Evolutionary conservation across 2,329 filamentous ascomycete species (phyloP).

Genomic region (Chalara sp.): DNA sequence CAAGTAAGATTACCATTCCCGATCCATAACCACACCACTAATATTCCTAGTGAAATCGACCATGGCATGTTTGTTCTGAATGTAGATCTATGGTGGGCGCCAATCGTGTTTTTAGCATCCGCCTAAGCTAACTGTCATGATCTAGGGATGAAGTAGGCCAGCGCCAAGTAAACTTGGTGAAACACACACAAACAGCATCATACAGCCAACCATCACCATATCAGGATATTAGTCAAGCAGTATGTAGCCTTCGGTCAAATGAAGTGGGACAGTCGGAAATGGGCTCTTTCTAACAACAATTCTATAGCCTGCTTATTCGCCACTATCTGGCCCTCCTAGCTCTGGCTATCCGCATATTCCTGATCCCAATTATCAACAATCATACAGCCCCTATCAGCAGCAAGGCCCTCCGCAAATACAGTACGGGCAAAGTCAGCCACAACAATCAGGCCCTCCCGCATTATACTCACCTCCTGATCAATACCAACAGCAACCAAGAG

Average conservation of each 20-base stretch:
- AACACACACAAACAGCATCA: constrained; percentile 58
- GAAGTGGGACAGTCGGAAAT: too few relatives aligned
- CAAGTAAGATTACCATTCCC: constrained; percentile 50
- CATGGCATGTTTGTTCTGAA: constrained; percentile 62
- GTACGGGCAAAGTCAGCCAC: too few relatives aligned
- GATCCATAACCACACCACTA: constrained; percentile 1
- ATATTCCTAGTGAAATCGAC: constrained; percentile 52
- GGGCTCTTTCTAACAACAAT: neutral
- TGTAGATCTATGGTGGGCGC: constrained; percentile 58
- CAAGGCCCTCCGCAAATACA: neutral
- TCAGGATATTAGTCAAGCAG: too few relatives aligned
- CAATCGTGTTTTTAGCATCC: too few relatives aligned
- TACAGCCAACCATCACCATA: constrained; percentile 60
- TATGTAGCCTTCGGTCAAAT: too few relatives aligned
- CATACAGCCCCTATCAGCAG: neutral
- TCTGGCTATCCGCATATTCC: too few relatives aligned
- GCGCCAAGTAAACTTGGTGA: constrained; percentile 62
- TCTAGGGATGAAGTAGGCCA: constrained; percentile 38
- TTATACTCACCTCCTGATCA: too few relatives aligned
- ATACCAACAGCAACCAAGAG: too few relatives aligned
- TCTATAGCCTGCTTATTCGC: constrained; percentile 13
- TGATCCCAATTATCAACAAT: neutral
- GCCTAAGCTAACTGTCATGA: too few relatives aligned
- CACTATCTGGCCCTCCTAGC: constrained; percentile 13
- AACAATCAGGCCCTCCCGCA: too few relatives aligned